A percentile compares a stretch with the other conserved stretches of the same genome.
These are phyloP conservation scores for Trichosanthes truncata DNA, from an alignment of 306 rosid species.

Conservation along the genomic window DNA sequence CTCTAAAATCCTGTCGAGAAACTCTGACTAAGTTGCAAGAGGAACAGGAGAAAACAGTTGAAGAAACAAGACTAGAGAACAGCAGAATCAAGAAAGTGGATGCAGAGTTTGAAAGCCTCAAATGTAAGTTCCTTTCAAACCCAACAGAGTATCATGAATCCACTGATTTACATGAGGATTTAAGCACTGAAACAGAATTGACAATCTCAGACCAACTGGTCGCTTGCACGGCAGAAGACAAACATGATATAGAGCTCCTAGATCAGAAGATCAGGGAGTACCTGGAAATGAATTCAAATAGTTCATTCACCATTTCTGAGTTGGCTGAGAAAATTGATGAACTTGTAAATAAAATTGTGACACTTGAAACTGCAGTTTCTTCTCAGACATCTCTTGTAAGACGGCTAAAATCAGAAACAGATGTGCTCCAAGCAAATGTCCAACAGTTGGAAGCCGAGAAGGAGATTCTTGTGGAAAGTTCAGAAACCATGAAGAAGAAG, in stretches of 20 bases:
- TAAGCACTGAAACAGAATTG: slow-evolving; percentile 14
- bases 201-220: slow-evolving; percentile 20
- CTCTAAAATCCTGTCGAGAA: slow-evolving; percentile 67
- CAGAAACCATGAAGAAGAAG: slow-evolving; percentile 34
- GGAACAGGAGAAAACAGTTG: slow-evolving; percentile 34
- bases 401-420: slow-evolving; percentile 53
- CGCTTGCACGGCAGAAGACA: slow-evolving; percentile 9
- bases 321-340: slow-evolving; percentile 70
- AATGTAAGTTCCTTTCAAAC: slow-evolving; percentile 25
- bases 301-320: slow-evolving; percentile 41
- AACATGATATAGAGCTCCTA: slow-evolving; percentile 11
- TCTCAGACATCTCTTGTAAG: slow-evolving; percentile 53
- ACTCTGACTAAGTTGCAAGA: slow-evolving; percentile 47
- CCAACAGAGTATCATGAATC: slow-evolving; percentile 1
- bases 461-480: slow-evolving; percentile 41
- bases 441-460: slow-evolving; percentile 58
- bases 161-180: neutral
- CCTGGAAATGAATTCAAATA: slow-evolving; percentile 29
- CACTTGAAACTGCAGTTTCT: slow-evolving; percentile 47
- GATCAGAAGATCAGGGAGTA: slow-evolving; percentile 26
- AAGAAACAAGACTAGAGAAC: slow-evolving; percentile 46
- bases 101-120: slow-evolving; percentile 34
- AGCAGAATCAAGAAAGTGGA: slow-evolving; percentile 34
- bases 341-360: slow-evolving; percentile 58
- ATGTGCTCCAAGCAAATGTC: slow-evolving; percentile 42